phyloP scores from a whole-genome alignment of 192 early-diverging fungal species.

The Coemansia erecta region DNA sequence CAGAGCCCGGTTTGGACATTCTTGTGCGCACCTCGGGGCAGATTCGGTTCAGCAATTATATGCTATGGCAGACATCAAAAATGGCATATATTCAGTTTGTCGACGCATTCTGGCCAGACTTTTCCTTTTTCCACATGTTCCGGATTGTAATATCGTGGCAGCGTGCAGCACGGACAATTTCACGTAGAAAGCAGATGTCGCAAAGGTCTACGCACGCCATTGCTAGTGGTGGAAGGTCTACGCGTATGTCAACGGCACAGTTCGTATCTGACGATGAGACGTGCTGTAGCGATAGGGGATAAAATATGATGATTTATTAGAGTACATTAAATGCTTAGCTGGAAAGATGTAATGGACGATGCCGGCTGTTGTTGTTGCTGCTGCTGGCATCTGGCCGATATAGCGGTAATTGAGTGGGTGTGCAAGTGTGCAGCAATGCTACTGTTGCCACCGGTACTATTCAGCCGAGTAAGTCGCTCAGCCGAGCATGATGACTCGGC shows the following conservation, averaged over 20 bases:
- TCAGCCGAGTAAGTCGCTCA: conserved; percentile 13
- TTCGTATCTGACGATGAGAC: conserved; percentile 11
- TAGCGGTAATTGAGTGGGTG: neutral
- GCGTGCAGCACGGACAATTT: conserved; percentile 27
- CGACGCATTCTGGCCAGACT: conserved; percentile 92
- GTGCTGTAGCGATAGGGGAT: conserved; percentile 5
- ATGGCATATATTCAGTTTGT: conserved; percentile 84
- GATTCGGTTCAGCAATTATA: conserved; percentile 89
- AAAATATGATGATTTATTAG: conserved; percentile 4
- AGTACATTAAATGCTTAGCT: conserved; percentile 1
- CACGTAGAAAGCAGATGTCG: conserved; percentile 16
- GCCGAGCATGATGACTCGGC: conserved; percentile 26
- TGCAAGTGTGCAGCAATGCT: neutral
- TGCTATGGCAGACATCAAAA: conserved; percentile 83
- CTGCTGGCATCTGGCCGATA: conserved; percentile 1
- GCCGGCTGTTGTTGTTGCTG: neutral
- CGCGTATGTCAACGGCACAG: neutral
- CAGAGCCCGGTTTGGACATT: conserved; percentile 77
- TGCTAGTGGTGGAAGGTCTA: too few relatives aligned
- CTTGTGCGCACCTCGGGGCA: conserved; percentile 95
- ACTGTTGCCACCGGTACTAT: too few relatives aligned
- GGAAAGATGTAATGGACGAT: conserved; percentile 14
- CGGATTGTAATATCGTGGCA: conserved; percentile 83
- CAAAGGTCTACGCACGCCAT: too few relatives aligned
- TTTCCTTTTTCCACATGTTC: conserved; percentile 83